Percentiles rank a stretch among this genome's conserved stretches.
phyloP scores from a whole-genome alignment of 305 asterid species.

The Petunia hybrid region DNA sequence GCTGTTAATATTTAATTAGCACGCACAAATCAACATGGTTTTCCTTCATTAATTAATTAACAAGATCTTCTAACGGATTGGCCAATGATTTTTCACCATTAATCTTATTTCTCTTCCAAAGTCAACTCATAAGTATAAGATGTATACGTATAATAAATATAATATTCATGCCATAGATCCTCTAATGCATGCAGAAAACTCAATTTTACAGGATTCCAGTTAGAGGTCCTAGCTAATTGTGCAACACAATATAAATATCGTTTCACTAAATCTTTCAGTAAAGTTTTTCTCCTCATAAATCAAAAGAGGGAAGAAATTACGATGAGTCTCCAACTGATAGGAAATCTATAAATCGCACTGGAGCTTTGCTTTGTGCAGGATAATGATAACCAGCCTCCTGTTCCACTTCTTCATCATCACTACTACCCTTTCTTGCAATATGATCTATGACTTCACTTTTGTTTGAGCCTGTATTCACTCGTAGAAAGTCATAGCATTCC shows the following conservation, averaged over 20 bases:
- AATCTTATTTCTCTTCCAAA: background rate
- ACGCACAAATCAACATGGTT: no score
- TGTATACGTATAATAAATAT: background rate
- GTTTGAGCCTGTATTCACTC: constrained; percentile 38
- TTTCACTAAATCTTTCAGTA: constrained; percentile 27
- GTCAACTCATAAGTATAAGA: background rate
- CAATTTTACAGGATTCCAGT: constrained; percentile 4
- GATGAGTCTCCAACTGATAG: constrained; percentile 28
- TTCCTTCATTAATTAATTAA: no score
- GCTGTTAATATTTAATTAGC: no score
- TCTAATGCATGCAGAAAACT: background rate
- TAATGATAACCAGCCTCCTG: background rate
- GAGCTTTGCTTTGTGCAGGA: constrained; percentile 19
- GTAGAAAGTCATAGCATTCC: constrained; percentile 38
- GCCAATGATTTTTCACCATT: background rate
- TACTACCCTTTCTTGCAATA: constrained; percentile 3
- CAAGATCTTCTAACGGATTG: background rate
- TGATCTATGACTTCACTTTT: constrained; percentile 40
- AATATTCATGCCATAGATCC: constrained; percentile 20
- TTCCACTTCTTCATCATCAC: constrained; percentile 25
- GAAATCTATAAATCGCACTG: constrained; percentile 29
- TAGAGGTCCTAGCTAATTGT: background rate
- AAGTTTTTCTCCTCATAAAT: background rate
- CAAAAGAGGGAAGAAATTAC: background rate
- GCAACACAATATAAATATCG: background rate